A percentile compares a stretch with the other conserved stretches of the same genome.
Evolutionary conservation across 106 monocot genomes (phyloP).

Genomic region (Allium sativum): DNA sequence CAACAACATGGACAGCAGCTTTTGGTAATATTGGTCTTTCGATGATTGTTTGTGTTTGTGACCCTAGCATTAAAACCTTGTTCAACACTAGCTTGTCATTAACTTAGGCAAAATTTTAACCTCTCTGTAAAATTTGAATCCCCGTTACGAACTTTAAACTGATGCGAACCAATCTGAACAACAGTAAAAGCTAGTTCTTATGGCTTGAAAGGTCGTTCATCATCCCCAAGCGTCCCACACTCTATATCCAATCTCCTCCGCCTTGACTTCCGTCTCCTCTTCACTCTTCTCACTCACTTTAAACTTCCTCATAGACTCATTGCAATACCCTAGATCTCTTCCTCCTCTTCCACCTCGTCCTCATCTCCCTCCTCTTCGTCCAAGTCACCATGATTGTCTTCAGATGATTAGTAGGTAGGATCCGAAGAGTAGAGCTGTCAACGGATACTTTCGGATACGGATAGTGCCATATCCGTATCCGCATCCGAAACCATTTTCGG

Average conservation of each 20-base stretch:
- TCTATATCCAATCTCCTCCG: constrained; percentile 65
- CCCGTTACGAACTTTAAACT: constrained; percentile 92
- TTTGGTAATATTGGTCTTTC: constrained; percentile 83
- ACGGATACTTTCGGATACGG: no score
- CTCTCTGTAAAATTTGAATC: constrained; percentile 78
- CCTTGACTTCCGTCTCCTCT: constrained; percentile 71
- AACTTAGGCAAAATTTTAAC: constrained; percentile 75
- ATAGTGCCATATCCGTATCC: no score
- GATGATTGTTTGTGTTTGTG: constrained; percentile 67
- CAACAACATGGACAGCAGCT: constrained; percentile 84
- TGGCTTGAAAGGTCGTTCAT: constrained; percentile 73
- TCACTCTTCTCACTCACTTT: constrained; percentile 41
- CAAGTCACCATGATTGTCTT: constrained; percentile 20
- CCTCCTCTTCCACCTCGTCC: constrained; percentile 18
- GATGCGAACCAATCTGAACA: constrained; percentile 82
- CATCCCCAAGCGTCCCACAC: constrained; percentile 60
- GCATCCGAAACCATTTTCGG: no score
- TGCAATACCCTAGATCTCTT: constrained; percentile 26
- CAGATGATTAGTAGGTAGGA: constrained; percentile 3
- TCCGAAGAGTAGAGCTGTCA: no score
- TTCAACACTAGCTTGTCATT: constrained; percentile 90
- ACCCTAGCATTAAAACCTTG: constrained; percentile 89
- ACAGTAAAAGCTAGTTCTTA: constrained; percentile 69
- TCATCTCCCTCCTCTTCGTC: constrained; percentile 28
- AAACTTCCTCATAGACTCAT: background rate